These are phyloP conservation scores for Reutealis trisperma DNA, from an alignment of 345 rosid species.

Conservation along the genomic window DNA sequence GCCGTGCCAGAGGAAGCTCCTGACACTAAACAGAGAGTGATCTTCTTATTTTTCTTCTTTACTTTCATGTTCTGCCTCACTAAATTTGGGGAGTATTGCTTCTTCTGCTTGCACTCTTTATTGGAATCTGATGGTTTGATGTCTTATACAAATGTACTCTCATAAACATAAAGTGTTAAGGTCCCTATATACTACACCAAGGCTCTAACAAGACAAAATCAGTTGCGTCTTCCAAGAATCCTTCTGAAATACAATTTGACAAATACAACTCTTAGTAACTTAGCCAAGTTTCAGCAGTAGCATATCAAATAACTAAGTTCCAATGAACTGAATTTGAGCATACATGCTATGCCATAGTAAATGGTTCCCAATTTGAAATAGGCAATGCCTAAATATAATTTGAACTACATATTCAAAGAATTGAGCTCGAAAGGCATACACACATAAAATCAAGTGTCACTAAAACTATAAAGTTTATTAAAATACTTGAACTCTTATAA, in stretches of 20 bases:
- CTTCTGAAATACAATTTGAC: conserved; percentile 45
- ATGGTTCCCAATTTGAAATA: background rate
- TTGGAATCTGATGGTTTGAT: conserved; percentile 86
- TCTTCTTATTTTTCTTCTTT: no score
- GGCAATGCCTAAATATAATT: background rate
- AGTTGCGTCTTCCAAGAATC: conserved; percentile 81
- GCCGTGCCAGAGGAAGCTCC: no score
- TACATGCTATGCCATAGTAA: no score
- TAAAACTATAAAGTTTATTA: background rate
- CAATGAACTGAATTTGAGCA: no score
- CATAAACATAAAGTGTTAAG: conserved; percentile 89
- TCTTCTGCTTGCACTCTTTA: conserved; percentile 51
- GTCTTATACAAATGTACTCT: conserved; percentile 96
- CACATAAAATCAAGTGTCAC: conserved; percentile 15
- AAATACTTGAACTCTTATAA: conserved; percentile 1
- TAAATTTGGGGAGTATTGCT: no score
- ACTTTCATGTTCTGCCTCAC: no score
- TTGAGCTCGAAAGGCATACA: background rate
- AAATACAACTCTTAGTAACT: background rate
- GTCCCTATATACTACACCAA: conserved; percentile 97
- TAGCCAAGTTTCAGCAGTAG: no score
- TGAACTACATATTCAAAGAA: background rate
- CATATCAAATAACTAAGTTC: no score
- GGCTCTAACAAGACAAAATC: conserved; percentile 93
- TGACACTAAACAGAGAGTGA: no score